phyloP scores from a whole-genome alignment of 2,329 filamentous ascomycete species.

The Colletotrichum gigasporum region DNA sequence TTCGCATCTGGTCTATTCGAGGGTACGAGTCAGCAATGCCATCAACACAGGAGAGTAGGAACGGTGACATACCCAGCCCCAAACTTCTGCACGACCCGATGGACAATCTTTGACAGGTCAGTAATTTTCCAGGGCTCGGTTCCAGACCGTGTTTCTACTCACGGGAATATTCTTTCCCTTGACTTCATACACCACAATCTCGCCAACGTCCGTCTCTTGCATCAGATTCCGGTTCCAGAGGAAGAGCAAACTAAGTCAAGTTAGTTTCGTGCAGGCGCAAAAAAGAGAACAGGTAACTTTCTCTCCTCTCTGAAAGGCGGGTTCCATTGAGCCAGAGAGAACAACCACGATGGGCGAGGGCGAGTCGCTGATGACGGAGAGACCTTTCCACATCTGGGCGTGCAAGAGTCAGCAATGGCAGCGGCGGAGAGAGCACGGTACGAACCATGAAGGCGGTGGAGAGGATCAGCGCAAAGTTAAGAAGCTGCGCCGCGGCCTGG shows the following conservation, averaged over 20 bases:
- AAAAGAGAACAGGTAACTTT: neutral
- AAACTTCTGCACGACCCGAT: conserved; percentile 84
- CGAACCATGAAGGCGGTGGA: conserved; percentile 89
- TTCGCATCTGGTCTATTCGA: conserved; percentile 63
- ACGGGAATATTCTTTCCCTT: conserved; percentile 89
- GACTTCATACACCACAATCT: conserved; percentile 79
- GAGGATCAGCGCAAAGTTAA: conserved; percentile 91
- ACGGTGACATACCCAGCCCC: conserved; percentile 59
- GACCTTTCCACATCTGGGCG: conserved; percentile 81
- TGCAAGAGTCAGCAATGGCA: conserved; percentile 3
- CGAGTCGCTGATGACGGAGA: conserved; percentile 81
- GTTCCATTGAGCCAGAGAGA: conserved; percentile 86
- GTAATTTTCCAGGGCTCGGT: neutral
- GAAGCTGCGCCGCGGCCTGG: conserved; percentile 81
- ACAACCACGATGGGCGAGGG: conserved; percentile 84
- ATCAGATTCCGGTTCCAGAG: conserved; percentile 77
- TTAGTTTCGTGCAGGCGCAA: neutral
- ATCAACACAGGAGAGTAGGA: neutral
- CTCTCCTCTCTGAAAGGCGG: conserved; percentile 82
- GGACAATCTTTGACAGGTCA: conserved; percentile 71
- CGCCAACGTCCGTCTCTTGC: conserved; percentile 64
- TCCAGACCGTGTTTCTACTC: neutral
- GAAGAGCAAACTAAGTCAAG: conserved; percentile 57
- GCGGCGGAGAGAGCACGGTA: neutral
- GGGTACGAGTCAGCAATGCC: neutral